phyloP scores from a whole-genome alignment of 768 basidiomycete genomes.

The Mycena pura region DNA sequence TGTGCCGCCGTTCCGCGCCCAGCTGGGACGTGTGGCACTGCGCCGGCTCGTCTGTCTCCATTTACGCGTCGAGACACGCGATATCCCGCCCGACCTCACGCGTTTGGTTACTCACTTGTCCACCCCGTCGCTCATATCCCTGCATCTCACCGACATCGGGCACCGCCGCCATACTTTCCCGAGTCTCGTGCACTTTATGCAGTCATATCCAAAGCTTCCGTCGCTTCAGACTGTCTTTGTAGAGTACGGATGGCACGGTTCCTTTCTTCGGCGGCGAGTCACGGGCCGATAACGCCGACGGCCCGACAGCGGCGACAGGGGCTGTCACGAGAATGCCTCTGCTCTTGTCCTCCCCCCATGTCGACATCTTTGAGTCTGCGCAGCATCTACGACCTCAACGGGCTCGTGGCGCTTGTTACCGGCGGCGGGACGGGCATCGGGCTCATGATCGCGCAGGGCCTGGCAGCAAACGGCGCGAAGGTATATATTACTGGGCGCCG shows the following conservation, averaged over 20 bases:
- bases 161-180: conserved; percentile 47
- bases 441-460: conserved; percentile 72
- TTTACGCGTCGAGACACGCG: conserved; percentile 56
- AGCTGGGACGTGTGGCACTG: conserved; percentile 45
- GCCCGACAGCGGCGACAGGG: conserved; percentile 19
- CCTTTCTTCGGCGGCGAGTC: conserved; percentile 4
- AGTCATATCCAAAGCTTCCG: conserved; percentile 45
- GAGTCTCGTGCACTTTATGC: conserved; percentile 55
- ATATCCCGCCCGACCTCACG: conserved; percentile 68
- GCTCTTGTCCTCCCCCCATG: conserved; percentile 28
- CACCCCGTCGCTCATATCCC: conserved; percentile 52
- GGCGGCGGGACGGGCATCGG: conserved; percentile 63
- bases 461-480: conserved; percentile 79
- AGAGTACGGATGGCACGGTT: conserved; percentile 55
- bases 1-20: conserved; percentile 34
- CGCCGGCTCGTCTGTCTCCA: conserved; percentile 54
- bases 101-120: conserved; percentile 57
- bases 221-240: conserved; percentile 47
- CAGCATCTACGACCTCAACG: conserved; percentile 57
- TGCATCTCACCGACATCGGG: conserved; percentile 55
- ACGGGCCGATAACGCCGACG: neutral
- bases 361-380: conserved; percentile 38
- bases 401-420: conserved; percentile 62
- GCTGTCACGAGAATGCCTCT: conserved; percentile 22
- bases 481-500: conserved; percentile 83